These are phyloP conservation scores for Usnea hakonensis DNA, from an alignment of 495 filamentous ascomycete species.

Conservation along the genomic window DNA sequence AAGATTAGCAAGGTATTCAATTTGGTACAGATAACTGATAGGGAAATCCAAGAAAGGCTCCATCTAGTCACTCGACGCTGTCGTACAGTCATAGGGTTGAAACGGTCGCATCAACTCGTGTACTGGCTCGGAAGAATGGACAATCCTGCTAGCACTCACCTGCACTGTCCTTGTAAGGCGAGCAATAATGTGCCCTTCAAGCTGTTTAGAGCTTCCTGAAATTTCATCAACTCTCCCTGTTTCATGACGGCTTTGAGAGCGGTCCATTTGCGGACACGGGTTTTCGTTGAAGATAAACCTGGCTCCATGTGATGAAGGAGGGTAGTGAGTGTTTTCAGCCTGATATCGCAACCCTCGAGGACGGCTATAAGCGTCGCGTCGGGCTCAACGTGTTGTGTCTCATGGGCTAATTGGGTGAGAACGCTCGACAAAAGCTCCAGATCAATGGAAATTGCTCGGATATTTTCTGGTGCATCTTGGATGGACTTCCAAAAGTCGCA, in stretches of 20 bases:
- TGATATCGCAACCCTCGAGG: slow-evolving; percentile 11
- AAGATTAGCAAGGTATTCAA: too few species aligned
- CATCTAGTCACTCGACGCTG: neutral
- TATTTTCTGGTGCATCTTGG: slow-evolving; percentile 29
- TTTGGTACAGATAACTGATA: too few species aligned
- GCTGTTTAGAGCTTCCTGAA: slow-evolving; percentile 15
- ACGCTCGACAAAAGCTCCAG: slow-evolving; percentile 27
- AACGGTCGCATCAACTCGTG: neutral
- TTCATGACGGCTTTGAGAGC: slow-evolving; percentile 26
- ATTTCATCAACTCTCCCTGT: slow-evolving; percentile 21
- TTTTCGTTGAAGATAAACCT: slow-evolving; percentile 19
- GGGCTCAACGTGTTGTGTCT: slow-evolving; percentile 19
- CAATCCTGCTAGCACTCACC: neutral
- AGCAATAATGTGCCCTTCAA: slow-evolving; percentile 12
- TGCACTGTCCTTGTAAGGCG: slow-evolving; percentile 2
- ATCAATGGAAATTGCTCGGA: slow-evolving; percentile 26
- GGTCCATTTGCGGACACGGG: slow-evolving; percentile 19
- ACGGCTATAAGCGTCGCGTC: slow-evolving; percentile 10
- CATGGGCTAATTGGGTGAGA: slow-evolving; percentile 20
- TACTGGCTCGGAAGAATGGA: neutral
- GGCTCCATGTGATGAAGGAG: slow-evolving; percentile 23
- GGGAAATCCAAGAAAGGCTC: too few species aligned
- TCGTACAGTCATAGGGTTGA: neutral
- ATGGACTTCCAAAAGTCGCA: slow-evolving; percentile 31
- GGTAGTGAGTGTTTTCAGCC: slow-evolving; percentile 18